Conservation (phyloP, 2,329 filamentous ascomycete genomes). For the Aspergillus neotritici region DNA sequence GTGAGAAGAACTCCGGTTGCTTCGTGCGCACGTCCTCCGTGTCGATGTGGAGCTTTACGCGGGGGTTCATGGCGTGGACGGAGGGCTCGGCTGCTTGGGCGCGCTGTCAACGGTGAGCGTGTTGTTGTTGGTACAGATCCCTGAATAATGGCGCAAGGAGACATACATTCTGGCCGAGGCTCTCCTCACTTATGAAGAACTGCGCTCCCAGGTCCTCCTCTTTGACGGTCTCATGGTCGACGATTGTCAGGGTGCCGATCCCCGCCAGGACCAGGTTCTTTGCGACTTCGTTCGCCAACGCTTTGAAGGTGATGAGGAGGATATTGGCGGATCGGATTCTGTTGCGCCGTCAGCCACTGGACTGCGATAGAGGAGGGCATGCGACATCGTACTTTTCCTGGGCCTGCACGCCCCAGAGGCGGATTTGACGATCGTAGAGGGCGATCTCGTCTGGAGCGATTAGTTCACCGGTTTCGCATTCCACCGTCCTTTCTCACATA, state of each 20-base stretch:
- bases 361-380: no score
- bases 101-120: slow-evolving; percentile 46
- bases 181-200: slow-evolving; percentile 70
- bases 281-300: slow-evolving; percentile 86
- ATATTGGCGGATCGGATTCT: slow-evolving; percentile 86
- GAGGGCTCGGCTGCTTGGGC: slow-evolving; percentile 73
- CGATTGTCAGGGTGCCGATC: slow-evolving; percentile 80
- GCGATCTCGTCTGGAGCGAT: slow-evolving; percentile 74
- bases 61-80: slow-evolving; percentile 80
- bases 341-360: no score
- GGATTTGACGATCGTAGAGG: slow-evolving; percentile 93
- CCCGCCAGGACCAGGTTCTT: slow-evolving; percentile 96
- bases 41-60: slow-evolving; percentile 71
- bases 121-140: slow-evolving; percentile 9
- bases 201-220: slow-evolving; percentile 75
- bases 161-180: slow-evolving; percentile 66
- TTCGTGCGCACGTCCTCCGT: slow-evolving; percentile 62
- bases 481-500: slow-evolving; percentile 10
- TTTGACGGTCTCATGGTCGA: slow-evolving; percentile 70
- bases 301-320: slow-evolving; percentile 80
- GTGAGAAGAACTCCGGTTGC: slow-evolving; percentile 65
- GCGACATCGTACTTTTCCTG: slow-evolving; percentile 62
- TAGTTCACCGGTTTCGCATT: background rate
- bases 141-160: slow-evolving; percentile 10
- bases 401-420: slow-evolving; percentile 92